Percentiles rank a stretch among this genome's conserved stretches.
Evolutionary conservation across 2,329 filamentous ascomycete species (phyloP).

Genomic region (Fusarium goolgardi): DNA sequence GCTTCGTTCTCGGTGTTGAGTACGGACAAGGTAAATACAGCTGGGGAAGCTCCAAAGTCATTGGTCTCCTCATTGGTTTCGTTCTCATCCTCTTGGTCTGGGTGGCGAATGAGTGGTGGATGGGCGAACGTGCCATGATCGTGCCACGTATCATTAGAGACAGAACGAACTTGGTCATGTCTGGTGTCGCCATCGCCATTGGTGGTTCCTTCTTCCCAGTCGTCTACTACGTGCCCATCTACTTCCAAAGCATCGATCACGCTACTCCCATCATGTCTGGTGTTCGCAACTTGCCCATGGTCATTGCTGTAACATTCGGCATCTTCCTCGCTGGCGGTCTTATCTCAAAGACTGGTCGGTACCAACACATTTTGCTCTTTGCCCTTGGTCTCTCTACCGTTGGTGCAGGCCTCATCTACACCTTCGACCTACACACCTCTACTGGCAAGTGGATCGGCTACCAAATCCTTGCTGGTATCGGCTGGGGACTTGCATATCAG

Average conservation of each 20-base stretch:
- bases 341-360: slow-evolving; percentile 53
- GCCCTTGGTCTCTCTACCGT: slow-evolving; percentile 56
- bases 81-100: slow-evolving; percentile 50
- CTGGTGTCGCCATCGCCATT: slow-evolving; percentile 54
- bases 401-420: slow-evolving; percentile 56
- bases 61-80: slow-evolving; percentile 55
- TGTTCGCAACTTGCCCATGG: slow-evolving; percentile 56
- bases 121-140: slow-evolving; percentile 58
- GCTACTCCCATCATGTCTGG: slow-evolving; percentile 54
- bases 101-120: slow-evolving; percentile 51
- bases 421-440: slow-evolving; percentile 50
- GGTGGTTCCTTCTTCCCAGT: slow-evolving; percentile 55
- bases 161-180: slow-evolving; percentile 52
- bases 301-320: slow-evolving; percentile 55
- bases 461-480: slow-evolving; percentile 60
- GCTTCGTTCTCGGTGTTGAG: slow-evolving; percentile 58
- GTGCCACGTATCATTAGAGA: slow-evolving; percentile 52
- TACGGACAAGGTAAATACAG: slow-evolving; percentile 53
- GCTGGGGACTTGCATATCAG: slow-evolving; percentile 57
- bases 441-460: slow-evolving; percentile 62
- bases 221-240: slow-evolving; percentile 60
- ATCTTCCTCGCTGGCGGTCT: slow-evolving; percentile 53
- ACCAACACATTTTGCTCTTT: slow-evolving; percentile 58
- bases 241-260: slow-evolving; percentile 55
- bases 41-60: slow-evolving; percentile 55